Percentiles rank a stretch among this genome's conserved stretches.
These are phyloP conservation scores for Metschnikowia proteae DNA, from an alignment of 805 yeast genomes.

Conservation along the genomic window DNA sequence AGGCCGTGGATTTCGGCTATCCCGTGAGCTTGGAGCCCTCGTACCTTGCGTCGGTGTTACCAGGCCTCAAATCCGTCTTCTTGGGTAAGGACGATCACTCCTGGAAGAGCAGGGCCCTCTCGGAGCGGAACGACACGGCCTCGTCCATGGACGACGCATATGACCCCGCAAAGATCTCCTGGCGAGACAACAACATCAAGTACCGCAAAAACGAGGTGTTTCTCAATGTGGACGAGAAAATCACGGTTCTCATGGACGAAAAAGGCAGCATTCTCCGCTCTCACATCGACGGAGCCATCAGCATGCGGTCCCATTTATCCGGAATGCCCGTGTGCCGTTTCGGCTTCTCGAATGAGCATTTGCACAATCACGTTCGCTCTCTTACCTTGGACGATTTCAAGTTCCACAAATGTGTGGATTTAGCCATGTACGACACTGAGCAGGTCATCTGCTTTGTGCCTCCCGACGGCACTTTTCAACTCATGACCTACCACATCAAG, in stretches of 20 bases:
- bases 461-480: constrained; percentile 83
- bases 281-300: constrained; percentile 72
- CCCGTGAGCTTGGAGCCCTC: constrained; percentile 60
- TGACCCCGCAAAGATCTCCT: constrained; percentile 40
- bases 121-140: background rate
- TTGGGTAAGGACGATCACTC: constrained; percentile 8
- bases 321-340: constrained; percentile 85
- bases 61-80: constrained; percentile 10
- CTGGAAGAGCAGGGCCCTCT: background rate
- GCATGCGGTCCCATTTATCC: constrained; percentile 64
- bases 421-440: constrained; percentile 62
- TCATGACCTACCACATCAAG: constrained; percentile 60
- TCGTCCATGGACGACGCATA: constrained; percentile 12
- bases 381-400: constrained; percentile 71
- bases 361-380: constrained; percentile 20
- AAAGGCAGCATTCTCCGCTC: constrained; percentile 63
- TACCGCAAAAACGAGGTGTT: constrained; percentile 80
- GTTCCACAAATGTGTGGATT: constrained; percentile 82
- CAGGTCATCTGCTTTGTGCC: constrained; percentile 71
- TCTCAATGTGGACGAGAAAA: constrained; percentile 70
- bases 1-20: constrained; percentile 72
- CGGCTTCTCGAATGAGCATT: constrained; percentile 60
- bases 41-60: constrained; percentile 16
- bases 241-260: constrained; percentile 64
- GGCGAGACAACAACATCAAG: constrained; percentile 70